Conservation (phyloP, 805 yeast species). For the Myxozyma vanderwaltii region DNA sequence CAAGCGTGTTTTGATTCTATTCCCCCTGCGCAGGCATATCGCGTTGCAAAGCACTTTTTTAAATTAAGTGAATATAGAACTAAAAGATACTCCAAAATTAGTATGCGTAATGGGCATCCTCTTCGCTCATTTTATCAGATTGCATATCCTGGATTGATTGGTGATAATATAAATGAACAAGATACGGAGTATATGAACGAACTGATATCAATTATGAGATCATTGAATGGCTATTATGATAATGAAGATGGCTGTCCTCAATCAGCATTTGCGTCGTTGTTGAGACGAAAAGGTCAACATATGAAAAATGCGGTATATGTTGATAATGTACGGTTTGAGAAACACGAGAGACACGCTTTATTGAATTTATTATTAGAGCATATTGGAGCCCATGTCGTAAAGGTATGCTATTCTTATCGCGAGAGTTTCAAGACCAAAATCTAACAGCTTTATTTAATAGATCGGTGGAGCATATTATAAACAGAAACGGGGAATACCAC, state of each 20-base stretch:
- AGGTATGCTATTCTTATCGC: conserved; percentile 7
- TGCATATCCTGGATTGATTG: conserved; percentile 4
- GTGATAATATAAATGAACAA: not conserved
- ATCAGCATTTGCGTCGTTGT: conserved; percentile 11
- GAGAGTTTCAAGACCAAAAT: not conserved
- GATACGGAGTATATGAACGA: conserved; percentile 1
- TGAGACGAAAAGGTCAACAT: not conserved
- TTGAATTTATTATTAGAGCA: conserved; percentile 54
- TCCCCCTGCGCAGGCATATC: conserved; percentile 30
- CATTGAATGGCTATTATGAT: not conserved
- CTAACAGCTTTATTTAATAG: conserved; percentile 16
- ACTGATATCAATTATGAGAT: not conserved
- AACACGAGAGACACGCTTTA: conserved; percentile 49
- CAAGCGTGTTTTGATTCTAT: conserved; percentile 75
- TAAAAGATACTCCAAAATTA: conserved; percentile 5
- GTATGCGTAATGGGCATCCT: conserved; percentile 2
- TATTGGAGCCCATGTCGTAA: conserved; percentile 50
- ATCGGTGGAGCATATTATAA: conserved; percentile 45
- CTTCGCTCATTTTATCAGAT: conserved; percentile 9
- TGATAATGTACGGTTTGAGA: conserved; percentile 44
- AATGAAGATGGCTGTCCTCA: not conserved
- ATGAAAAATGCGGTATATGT: conserved; percentile 11
- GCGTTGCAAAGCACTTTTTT: conserved; percentile 25
- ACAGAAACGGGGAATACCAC: conserved; percentile 75
- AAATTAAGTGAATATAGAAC: conserved; percentile 21